These are phyloP conservation scores for Lasiosphaeria hispida DNA, from an alignment of 495 filamentous ascomycete species.

Conservation along the genomic window DNA sequence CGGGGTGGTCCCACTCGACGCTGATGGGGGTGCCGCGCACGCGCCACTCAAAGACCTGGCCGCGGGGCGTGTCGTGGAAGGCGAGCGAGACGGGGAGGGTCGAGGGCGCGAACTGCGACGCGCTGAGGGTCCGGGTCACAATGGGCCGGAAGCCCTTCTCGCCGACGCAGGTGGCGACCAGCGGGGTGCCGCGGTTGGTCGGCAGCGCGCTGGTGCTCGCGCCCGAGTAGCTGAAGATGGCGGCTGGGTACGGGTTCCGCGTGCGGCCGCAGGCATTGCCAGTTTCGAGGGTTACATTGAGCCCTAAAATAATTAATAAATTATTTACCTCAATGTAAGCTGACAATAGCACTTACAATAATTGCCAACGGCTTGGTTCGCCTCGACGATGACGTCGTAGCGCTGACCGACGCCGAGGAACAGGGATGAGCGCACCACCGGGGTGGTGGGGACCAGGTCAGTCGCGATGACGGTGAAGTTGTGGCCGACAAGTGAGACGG, in stretches of 20 bases:
- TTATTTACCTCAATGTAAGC: too few species aligned
- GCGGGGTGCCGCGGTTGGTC: slow-evolving; percentile 23
- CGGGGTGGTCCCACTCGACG: slow-evolving; percentile 38
- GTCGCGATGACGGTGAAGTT: slow-evolving; percentile 51
- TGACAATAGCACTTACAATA: slow-evolving; percentile 46
- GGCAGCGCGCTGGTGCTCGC: slow-evolving; percentile 22
- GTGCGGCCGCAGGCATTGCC: slow-evolving; percentile 26
- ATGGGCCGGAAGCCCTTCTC: slow-evolving; percentile 27
- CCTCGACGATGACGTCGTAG: slow-evolving; percentile 66
- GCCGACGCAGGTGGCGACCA: slow-evolving; percentile 21
- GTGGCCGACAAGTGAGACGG: slow-evolving; percentile 53
- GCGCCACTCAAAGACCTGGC: slow-evolving; percentile 34
- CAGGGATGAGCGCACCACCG: slow-evolving; percentile 42
- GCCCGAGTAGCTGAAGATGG: slow-evolving; percentile 42
- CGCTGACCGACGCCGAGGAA: slow-evolving; percentile 65
- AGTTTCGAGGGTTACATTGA: slow-evolving; percentile 35
- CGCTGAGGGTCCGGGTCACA: slow-evolving; percentile 20
- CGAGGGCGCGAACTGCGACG: slow-evolving; percentile 11
- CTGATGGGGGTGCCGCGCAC: slow-evolving; percentile 31
- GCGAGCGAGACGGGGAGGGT: slow-evolving; percentile 15
- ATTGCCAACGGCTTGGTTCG: slow-evolving; percentile 48
- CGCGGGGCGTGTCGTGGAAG: slow-evolving; percentile 11
- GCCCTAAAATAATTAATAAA: slow-evolving; percentile 22
- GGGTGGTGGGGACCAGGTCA: slow-evolving; percentile 52
- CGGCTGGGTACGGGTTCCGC: slow-evolving; percentile 26